phyloP scores from a whole-genome alignment of 805 yeast species.

The Candida succiphila region DNA sequence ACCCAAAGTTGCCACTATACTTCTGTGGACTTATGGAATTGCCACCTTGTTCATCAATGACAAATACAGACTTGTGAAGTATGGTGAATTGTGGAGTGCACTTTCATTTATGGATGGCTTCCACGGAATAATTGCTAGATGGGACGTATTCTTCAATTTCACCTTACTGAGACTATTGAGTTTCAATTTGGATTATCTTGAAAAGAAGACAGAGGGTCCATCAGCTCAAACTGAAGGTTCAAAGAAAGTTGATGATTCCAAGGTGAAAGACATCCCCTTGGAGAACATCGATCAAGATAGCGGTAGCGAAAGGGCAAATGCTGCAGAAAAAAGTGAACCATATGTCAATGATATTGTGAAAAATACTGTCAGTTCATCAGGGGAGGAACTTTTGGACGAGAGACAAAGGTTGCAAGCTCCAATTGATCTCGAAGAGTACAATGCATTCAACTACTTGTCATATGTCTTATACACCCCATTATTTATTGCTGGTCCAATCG shows the following conservation, averaged over 20 bases:
- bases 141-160: conserved; percentile 96
- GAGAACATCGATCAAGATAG: conserved; percentile 6
- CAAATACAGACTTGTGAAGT: conserved; percentile 41
- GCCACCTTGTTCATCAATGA: conserved; percentile 72
- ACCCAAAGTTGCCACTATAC: conserved; percentile 27
- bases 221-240: neutral
- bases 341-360: neutral
- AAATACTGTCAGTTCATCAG: conserved; percentile 6
- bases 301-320: conserved; percentile 3
- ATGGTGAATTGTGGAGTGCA: conserved; percentile 29
- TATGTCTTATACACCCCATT: conserved; percentile 81
- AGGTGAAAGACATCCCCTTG: conserved; percentile 1
- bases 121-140: conserved; percentile 72
- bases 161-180: conserved; percentile 78
- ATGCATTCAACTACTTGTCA: conserved; percentile 55
- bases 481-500: conserved; percentile 89
- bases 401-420: conserved; percentile 58
- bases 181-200: conserved; percentile 67
- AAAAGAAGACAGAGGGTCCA: conserved; percentile 18
- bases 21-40: conserved; percentile 77
- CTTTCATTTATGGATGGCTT: conserved; percentile 54
- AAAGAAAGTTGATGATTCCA: conserved; percentile 2
- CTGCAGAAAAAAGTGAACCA: conserved; percentile 2
- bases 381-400: conserved; percentile 32
- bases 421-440: conserved; percentile 51